phyloP scores from a whole-genome alignment of 768 basidiomycete genomes.

The Lactifluus subvellereus region DNA sequence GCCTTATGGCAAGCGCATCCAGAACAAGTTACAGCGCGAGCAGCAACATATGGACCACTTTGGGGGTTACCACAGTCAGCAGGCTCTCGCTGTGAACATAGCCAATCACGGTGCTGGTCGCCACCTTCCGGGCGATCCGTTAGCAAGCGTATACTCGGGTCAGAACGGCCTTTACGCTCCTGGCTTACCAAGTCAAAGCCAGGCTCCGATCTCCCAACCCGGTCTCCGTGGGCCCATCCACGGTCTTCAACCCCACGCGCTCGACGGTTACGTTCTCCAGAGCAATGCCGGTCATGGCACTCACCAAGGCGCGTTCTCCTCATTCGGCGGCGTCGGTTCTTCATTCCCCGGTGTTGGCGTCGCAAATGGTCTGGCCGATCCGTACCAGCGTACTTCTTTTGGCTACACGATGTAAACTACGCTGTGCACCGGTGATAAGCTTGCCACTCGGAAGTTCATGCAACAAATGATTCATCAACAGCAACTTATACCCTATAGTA shows the following conservation, averaged over 20 bases:
- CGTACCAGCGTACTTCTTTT: slow-evolving; percentile 68
- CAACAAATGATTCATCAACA: slow-evolving; percentile 16
- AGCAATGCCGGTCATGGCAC: slow-evolving; percentile 62
- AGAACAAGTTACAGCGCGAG: slow-evolving; percentile 96
- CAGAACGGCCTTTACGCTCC: slow-evolving; percentile 60
- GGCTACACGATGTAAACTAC: slow-evolving; percentile 71
- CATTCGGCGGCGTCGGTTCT: slow-evolving; percentile 46
- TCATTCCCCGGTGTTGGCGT: slow-evolving; percentile 44
- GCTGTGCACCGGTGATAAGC: slow-evolving; percentile 7
- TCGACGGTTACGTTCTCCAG: slow-evolving; percentile 79
- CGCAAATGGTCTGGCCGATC: slow-evolving; percentile 56
- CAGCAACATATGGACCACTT: slow-evolving; percentile 58
- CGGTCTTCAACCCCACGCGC: slow-evolving; percentile 59
- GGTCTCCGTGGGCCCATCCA: slow-evolving; percentile 43
- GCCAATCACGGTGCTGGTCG: slow-evolving; percentile 46
- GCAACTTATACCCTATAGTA: slow-evolving; percentile 26
- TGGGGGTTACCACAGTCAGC: slow-evolving; percentile 53
- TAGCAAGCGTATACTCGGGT: slow-evolving; percentile 60
- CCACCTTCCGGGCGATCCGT: slow-evolving; percentile 50
- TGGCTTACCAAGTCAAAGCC: slow-evolving; percentile 53
- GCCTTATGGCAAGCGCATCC: slow-evolving; percentile 98
- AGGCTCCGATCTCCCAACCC: slow-evolving; percentile 35
- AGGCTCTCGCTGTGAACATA: slow-evolving; percentile 52
- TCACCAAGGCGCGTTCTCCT: slow-evolving; percentile 50
- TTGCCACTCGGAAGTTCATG: slow-evolving; percentile 9